Evolutionary conservation across 352 stramenopile species (phyloP), one percentile per base, ranked within the genome.

Genomic region (Globisporangium takayamanum): DNA sequence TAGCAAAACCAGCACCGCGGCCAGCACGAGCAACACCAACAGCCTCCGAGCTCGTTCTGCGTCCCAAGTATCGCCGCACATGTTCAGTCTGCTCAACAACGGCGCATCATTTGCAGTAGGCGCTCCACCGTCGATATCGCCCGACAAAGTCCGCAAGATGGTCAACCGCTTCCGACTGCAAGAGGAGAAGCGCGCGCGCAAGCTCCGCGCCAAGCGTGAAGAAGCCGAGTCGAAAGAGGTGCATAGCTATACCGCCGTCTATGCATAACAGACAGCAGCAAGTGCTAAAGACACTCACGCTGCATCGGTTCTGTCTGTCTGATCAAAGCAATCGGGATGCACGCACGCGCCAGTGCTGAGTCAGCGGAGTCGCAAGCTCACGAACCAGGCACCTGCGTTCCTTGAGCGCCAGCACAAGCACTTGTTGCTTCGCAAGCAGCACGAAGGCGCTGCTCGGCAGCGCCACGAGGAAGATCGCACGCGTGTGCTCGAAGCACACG

Each of bases 341-440:
- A 63, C 56, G 10, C 75, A 68, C 33, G 58, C 70, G 3, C 70
- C 73, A 15, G 57, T 54, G 5, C 67, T 87, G 36, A 81, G 73
- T 46, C 62, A 36, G 28, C 71, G 73, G 10, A 83, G 72, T 41
- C 67, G 71, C 20, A 56, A 69, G 30, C 57, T 87, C 5, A 70
- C 70, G 0, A 63, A 66, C 10, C 49, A 68, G 25, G 67, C 78
- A 4, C 76, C 76, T 7, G 54, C 58, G 8, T 84, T 87, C 53
- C 58, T 75, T 0, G 67, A 76, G 49, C 72, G 72, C 26, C 72
- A 80, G 50, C 45, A 28, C 2, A 65, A 55, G 16, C 47, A 70
- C 1, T 54, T 74, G 4, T 36, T 56, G 30, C 30, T 36, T 5
- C 66, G 66, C 28, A 78, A 76, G 41, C 63, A 70, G 33, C 67